Percentiles rank a stretch among this genome's conserved stretches.
Evolutionary conservation across 257 asterid species (phyloP).

Genomic region (Ajuga chamaepitys): DNA sequence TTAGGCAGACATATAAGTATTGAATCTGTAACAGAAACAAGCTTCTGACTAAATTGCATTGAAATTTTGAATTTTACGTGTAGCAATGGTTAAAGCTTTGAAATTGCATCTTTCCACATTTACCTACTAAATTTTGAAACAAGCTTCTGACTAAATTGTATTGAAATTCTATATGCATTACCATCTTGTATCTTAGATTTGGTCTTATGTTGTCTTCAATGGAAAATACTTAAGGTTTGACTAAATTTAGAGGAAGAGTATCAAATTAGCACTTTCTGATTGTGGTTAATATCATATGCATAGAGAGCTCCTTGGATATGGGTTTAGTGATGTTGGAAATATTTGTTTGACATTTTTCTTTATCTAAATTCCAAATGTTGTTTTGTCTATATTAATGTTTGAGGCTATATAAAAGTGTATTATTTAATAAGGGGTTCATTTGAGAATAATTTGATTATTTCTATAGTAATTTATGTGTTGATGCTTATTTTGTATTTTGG

Average conservation of each 20-base stretch:
- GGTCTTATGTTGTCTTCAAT: neutral
- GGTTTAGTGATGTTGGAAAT: neutral
- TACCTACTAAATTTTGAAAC: too few species aligned
- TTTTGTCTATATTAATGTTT: too few species aligned
- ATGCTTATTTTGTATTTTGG: too few species aligned
- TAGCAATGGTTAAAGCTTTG: neutral
- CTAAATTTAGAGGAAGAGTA: neutral
- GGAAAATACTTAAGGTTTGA: neutral
- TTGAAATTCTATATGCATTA: neutral
- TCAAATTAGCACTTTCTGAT: neutral
- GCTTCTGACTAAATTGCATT: too few species aligned
- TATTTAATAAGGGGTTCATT: too few species aligned
- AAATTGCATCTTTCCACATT: neutral
- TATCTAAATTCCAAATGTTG: too few species aligned
- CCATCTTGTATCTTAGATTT: neutral
- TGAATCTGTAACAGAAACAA: too few species aligned
- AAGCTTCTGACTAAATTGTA: too few species aligned
- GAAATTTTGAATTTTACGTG: neutral
- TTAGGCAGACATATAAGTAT: too few species aligned
- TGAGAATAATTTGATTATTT: too few species aligned
- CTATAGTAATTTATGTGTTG: too few species aligned
- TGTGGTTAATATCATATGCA: neutral
- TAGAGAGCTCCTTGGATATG: neutral
- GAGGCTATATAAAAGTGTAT: too few species aligned
- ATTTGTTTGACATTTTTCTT: neutral